A percentile compares a stretch with the other conserved stretches of the same genome.
These are phyloP conservation scores for Erucastrum elatum DNA, from an alignment of 345 rosid genomes.

Conservation along the genomic window DNA sequence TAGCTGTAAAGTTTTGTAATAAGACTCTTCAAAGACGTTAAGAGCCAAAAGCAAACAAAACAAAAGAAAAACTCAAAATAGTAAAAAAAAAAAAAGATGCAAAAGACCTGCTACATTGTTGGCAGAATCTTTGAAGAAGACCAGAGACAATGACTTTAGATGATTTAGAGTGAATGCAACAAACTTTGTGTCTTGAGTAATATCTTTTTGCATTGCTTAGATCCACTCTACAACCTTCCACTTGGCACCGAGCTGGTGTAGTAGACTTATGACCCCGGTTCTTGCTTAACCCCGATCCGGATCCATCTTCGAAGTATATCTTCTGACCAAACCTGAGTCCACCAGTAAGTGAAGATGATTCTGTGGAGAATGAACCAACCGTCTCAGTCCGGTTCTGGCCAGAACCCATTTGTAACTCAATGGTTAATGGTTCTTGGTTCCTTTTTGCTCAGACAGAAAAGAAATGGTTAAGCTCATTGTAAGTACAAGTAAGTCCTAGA, in stretches of 20 bases:
- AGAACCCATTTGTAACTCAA: conserved; percentile 59
- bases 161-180: conserved; percentile 80
- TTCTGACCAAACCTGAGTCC: conserved; percentile 76
- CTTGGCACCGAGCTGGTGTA: conserved; percentile 76
- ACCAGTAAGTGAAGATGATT: conserved; percentile 46
- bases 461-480: neutral
- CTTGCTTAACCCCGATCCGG: conserved; percentile 43
- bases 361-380: conserved; percentile 50
- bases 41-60: conserved; percentile 24
- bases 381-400: conserved; percentile 50
- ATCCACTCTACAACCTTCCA: conserved; percentile 91
- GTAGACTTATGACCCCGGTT: conserved; percentile 41
- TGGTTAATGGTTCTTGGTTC: conserved; percentile 15
- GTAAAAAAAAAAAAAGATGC: neutral
- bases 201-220: conserved; percentile 87
- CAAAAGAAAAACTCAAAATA: conserved; percentile 4
- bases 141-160: conserved; percentile 77
- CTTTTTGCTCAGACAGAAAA: conserved; percentile 17
- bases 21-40: conserved; percentile 33
- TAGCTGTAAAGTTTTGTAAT: conserved; percentile 32
- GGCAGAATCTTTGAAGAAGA: conserved; percentile 88
- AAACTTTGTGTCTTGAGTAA: conserved; percentile 89
- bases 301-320: conserved; percentile 73
- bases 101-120: conserved; percentile 92
- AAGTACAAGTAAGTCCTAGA: neutral